Percentiles rank a stretch among this genome's conserved stretches.
These are phyloP conservation scores for Alternaria triticina DNA, from an alignment of 2,329 filamentous ascomycete genomes.

Conservation along the genomic window DNA sequence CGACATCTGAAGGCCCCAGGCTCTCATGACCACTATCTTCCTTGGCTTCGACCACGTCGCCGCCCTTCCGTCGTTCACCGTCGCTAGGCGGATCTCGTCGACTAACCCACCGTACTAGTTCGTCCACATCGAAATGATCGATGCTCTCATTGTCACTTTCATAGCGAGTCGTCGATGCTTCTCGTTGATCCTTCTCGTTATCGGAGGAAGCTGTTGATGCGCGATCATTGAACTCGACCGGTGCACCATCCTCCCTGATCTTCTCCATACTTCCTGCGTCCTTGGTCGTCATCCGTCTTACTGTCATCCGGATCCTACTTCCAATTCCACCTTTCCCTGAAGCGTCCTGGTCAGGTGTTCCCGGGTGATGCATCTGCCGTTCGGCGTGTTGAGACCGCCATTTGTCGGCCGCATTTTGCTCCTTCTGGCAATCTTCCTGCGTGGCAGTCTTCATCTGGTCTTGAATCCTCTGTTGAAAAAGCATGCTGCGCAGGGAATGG, in stretches of 20 bases:
- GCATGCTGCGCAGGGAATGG: conserved; percentile 42
- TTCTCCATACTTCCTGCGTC: conserved; percentile 32
- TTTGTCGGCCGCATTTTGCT: conserved; percentile 24
- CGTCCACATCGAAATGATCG: conserved; percentile 41
- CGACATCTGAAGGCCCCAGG: conserved; percentile 38
- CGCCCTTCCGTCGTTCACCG: conserved; percentile 25
- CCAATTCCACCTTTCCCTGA: conserved; percentile 27
- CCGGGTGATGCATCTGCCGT: conserved; percentile 33
- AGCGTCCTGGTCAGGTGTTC: conserved; percentile 29
- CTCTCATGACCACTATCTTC: conserved; percentile 38
- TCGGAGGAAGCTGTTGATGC: conserved; percentile 34
- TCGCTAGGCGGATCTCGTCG: conserved; percentile 37
- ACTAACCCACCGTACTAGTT: conserved; percentile 44
- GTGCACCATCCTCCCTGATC: conserved; percentile 26
- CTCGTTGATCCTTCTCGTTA: conserved; percentile 18
- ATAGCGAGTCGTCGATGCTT: conserved; percentile 1
- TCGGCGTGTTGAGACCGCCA: conserved; percentile 40
- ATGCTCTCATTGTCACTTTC: conserved; percentile 34
- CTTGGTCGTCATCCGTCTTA: conserved; percentile 39
- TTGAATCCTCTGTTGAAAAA: conserved; percentile 42
- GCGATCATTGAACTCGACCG: conserved; percentile 24
- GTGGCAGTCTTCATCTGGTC: conserved; percentile 29
- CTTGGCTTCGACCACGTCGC: conserved; percentile 6
- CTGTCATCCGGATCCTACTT: conserved; percentile 31
- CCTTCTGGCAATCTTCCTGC: conserved; percentile 26